Percentiles rank a stretch among this genome's conserved stretches.
phyloP scores from a whole-genome alignment of 331 rosid genomes.

The Pyracantha coccinea region DNA sequence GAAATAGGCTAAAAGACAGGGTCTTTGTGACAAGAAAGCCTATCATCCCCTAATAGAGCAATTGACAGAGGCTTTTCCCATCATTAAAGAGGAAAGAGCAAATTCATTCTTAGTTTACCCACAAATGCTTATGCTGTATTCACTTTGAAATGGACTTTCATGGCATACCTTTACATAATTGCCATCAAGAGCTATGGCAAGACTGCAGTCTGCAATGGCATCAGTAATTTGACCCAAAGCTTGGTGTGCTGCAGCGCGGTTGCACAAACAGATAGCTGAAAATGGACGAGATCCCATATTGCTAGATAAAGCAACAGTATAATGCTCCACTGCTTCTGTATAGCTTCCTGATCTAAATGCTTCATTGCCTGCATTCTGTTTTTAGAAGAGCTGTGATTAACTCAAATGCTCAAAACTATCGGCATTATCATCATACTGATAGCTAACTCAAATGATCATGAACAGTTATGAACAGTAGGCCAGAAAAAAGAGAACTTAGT shows the following conservation, averaged over 20 bases:
- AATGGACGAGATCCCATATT: constrained; percentile 69
- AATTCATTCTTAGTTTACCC: not conserved
- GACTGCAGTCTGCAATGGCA: constrained; percentile 93
- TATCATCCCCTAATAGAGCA: not conserved
- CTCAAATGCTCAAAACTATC: not conserved
- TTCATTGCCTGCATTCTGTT: constrained; percentile 80
- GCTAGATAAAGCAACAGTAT: constrained; percentile 71
- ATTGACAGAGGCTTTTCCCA: too few species aligned
- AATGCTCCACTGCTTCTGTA: constrained; percentile 71
- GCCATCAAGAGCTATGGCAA: constrained; percentile 80
- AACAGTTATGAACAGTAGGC: not conserved
- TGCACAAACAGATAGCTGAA: constrained; percentile 81
- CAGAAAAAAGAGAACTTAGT: not conserved
- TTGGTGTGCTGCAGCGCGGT: constrained; percentile 95
- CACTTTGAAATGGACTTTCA: not conserved
- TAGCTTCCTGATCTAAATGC: constrained; percentile 54
- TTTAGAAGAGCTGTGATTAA: constrained; percentile 18
- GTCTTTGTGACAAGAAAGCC: not conserved
- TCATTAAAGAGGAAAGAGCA: not conserved
- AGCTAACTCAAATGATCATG: not conserved
- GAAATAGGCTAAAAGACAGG: not conserved
- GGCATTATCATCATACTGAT: not conserved
- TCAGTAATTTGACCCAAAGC: constrained; percentile 84
- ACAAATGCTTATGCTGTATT: not conserved
- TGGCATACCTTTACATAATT: constrained; percentile 67